Evolutionary conservation across 768 basidiomycete species (phyloP).

Genomic region (Mycena galopus): DNA sequence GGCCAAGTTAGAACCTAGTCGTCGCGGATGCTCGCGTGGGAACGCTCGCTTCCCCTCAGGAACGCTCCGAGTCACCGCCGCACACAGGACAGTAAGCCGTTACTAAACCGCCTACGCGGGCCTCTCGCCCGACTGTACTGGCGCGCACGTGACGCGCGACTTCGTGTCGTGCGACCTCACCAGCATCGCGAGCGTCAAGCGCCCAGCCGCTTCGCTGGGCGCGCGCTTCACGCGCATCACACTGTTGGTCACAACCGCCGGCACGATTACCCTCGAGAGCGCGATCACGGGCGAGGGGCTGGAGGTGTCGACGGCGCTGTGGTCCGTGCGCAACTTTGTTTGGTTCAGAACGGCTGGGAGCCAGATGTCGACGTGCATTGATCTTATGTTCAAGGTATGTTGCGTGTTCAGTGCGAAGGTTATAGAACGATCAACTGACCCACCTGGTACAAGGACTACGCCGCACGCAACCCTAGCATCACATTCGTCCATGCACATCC

Average conservation of each 20-base stretch:
- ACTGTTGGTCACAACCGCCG: constrained; percentile 50
- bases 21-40: too few species aligned
- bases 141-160: constrained; percentile 11
- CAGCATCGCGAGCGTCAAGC: constrained; percentile 28
- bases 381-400: constrained; percentile 25
- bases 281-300: constrained; percentile 38
- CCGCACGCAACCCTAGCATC: constrained; percentile 9
- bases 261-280: constrained; percentile 37
- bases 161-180: constrained; percentile 30
- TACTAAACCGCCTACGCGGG: too few species aligned
- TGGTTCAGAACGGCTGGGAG: constrained; percentile 5
- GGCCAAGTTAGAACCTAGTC: too few species aligned
- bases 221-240: constrained; percentile 49
- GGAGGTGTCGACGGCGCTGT: constrained; percentile 48
- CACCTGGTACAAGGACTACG: constrained; percentile 14
- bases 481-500: constrained; percentile 16
- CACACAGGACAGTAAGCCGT: too few species aligned
- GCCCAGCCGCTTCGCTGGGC: constrained; percentile 33
- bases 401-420: constrained; percentile 16
- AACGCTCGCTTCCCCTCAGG: too few species aligned
- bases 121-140: constrained; percentile 22
- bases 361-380: constrained; percentile 18
- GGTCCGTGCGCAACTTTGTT: constrained; percentile 26
- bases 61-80: too few species aligned
- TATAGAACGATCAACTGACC: constrained; percentile 14